Conservation (phyloP, 345 rosid species). For the Hibiscus mutabilis region DNA sequence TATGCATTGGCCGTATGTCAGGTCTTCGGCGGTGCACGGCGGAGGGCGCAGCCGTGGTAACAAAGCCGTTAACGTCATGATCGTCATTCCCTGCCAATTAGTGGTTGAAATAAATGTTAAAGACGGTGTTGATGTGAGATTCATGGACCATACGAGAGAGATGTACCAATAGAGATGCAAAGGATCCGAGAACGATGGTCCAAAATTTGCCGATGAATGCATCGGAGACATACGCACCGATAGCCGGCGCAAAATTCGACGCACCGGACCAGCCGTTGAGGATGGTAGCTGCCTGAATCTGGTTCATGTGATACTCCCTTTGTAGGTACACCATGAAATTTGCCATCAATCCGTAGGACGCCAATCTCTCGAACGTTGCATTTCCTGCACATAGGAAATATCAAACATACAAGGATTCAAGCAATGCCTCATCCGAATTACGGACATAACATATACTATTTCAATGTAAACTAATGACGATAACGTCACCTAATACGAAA, state of each 20-base stretch:
- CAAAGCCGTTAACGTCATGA: slow-evolving; percentile 62
- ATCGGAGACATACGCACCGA: slow-evolving; percentile 65
- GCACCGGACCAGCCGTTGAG: slow-evolving; percentile 58
- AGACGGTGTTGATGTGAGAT: too few relatives aligned
- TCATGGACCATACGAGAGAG: too few relatives aligned
- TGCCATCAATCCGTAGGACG: slow-evolving; percentile 45
- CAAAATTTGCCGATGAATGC: slow-evolving; percentile 39
- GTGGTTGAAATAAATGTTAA: background rate
- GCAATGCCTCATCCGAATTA: background rate
- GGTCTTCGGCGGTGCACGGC: slow-evolving; percentile 25
- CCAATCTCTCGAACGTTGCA: slow-evolving; percentile 74
- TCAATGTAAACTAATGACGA: background rate
- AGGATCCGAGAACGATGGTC: slow-evolving; percentile 47
- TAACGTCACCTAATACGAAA: slow-evolving; percentile 32
- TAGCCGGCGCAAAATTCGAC: slow-evolving; percentile 51
- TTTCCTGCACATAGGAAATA: slow-evolving; percentile 36
- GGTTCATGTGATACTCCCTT: slow-evolving; percentile 50
- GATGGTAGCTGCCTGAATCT: slow-evolving; percentile 45
- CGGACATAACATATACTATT: too few relatives aligned
- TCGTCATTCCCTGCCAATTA: slow-evolving; percentile 57
- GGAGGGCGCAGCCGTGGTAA: slow-evolving; percentile 64
- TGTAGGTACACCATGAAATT: slow-evolving; percentile 62
- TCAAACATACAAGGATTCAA: background rate
- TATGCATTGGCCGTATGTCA: slow-evolving; percentile 23
- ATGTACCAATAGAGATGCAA: slow-evolving; percentile 52